Base-by-base conservation (phyloP, 2,329 filamentous ascomycete species). In the Sporothrix sp. region DNA sequence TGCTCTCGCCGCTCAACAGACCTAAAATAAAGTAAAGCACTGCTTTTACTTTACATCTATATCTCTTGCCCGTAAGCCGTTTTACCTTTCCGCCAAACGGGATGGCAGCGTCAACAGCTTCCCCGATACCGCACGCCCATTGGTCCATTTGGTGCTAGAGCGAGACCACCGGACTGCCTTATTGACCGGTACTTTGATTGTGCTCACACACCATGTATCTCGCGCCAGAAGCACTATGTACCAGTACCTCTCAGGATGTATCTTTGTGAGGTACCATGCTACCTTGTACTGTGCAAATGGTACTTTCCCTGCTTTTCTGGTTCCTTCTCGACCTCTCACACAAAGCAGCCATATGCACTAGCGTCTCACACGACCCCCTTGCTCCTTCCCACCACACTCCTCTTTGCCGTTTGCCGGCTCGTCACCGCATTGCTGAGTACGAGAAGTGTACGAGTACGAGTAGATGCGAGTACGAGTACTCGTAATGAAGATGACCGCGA, bases 241-340 rank as follows among this genome's bases (percentile, higher is more conserved):
- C 60, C 57, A 59, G 61, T 63, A 65, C 63, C 28, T 64, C 55
- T 42, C 50, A 51, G 5, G 9, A 58, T 25, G 60, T 62, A 61
- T 55, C 61, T 59, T 16, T 14, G 35, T 18, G 3, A 51, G 42
- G 51, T 56, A 54, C 43, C 42, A 36, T 14, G 3, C 20, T 38
- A 40, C 50, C 7, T 25, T 48, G 21, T 54, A 37, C 46, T 38
- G 21, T 46, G 35, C 28, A 36, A 27, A 5, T 8, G 25, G 39
- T 52, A 52, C 45, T 33, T 44, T 30, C 35, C 18, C 33, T 33
- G 21, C 38, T 48, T 40, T 37, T 50, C 18, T 36, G 13, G 7
- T 42, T 51, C n/a, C 20, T 37, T 48, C 40, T 25, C 52, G 51
- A 14, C 35, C 43, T 50, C 39, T 28, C 48, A 42, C 49, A 32